These are phyloP conservation scores for Yamadazyma nakazawae DNA, from an alignment of 805 yeast genomes.

Conservation along the genomic window DNA sequence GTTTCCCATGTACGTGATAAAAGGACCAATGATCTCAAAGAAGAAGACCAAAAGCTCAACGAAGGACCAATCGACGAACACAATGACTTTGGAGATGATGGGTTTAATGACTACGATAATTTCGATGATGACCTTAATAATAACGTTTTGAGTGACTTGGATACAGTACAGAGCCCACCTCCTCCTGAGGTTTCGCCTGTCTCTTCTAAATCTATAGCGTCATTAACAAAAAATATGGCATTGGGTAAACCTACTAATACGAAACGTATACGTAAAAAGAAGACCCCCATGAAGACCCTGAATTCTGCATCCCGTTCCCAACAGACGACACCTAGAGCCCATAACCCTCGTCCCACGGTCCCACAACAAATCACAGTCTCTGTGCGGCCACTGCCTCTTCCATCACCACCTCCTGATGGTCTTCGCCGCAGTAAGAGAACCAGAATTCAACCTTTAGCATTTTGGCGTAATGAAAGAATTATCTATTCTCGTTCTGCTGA, in stretches of 20 bases:
- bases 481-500: slow-evolving; percentile 46
- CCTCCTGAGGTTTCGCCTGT: background rate
- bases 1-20: background rate
- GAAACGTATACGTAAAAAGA: slow-evolving; percentile 4
- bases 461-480: slow-evolving; percentile 79
- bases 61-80: background rate
- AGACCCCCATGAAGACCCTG: background rate
- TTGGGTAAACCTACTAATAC: slow-evolving; percentile 17
- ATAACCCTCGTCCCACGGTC: background rate
- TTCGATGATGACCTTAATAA: slow-evolving; percentile 21
- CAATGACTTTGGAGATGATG: slow-evolving; percentile 5
- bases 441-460: slow-evolving; percentile 68
- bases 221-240: slow-evolving; percentile 33
- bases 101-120: slow-evolving; percentile 16
- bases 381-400: slow-evolving; percentile 34
- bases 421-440: slow-evolving; percentile 64
- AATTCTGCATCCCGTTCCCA: background rate
- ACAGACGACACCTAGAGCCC: background rate
- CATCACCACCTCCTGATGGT: slow-evolving; percentile 46
- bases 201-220: slow-evolving; percentile 14
- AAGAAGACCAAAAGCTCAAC: background rate
- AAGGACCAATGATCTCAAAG: background rate
- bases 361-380: slow-evolving; percentile 1
- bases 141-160: slow-evolving; percentile 3
- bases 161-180: slow-evolving; percentile 3